Conservation (phyloP, 2,329 filamentous ascomycete genomes). For the Drechslerella dactyloides region DNA sequence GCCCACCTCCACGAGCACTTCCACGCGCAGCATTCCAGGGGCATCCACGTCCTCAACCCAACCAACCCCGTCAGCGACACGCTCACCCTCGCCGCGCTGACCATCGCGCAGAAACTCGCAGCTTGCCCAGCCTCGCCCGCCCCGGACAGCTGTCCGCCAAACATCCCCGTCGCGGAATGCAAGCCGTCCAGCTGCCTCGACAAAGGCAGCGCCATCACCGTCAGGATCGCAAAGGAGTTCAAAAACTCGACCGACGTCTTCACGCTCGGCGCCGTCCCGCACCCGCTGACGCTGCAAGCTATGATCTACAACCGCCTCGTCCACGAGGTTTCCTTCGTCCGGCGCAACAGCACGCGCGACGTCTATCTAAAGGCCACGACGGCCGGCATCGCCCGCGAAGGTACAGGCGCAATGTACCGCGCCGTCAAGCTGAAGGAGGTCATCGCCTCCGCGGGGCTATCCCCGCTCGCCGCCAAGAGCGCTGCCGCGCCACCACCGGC, state of each 20-base stretch:
- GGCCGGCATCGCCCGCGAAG: slow-evolving; percentile 69
- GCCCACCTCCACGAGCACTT: slow-evolving; percentile 84
- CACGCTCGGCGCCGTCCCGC: slow-evolving; percentile 85
- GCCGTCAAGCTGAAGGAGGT: slow-evolving; percentile 79
- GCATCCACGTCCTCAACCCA: slow-evolving; percentile 82
- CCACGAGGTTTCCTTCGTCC: slow-evolving; percentile 70
- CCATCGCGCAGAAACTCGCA: slow-evolving; percentile 76
- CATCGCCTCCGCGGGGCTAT: slow-evolving; percentile 70
- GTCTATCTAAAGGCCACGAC: slow-evolving; percentile 77
- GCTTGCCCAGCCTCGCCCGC: slow-evolving; percentile 76
- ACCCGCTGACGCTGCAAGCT: slow-evolving; percentile 82
- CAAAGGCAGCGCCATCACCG: slow-evolving; percentile 63
- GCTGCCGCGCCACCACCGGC: slow-evolving; percentile 54
- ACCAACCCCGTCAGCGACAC: slow-evolving; percentile 75
- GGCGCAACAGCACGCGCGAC: slow-evolving; percentile 74
- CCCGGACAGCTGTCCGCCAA: slow-evolving; percentile 82
- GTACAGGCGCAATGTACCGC: slow-evolving; percentile 69
- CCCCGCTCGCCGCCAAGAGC: slow-evolving; percentile 55
- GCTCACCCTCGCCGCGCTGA: slow-evolving; percentile 72
- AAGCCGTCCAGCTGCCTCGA: slow-evolving; percentile 73
- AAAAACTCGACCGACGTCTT: slow-evolving; percentile 75
- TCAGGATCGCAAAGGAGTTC: slow-evolving; percentile 33
- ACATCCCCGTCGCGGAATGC: slow-evolving; percentile 69
- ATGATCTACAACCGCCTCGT: slow-evolving; percentile 66
- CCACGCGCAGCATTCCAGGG: slow-evolving; percentile 76